Percentiles rank a stretch among this genome's conserved stretches.
Conservation (phyloP, 1,139 yeast species). For the Pichia sp. region DNA sequence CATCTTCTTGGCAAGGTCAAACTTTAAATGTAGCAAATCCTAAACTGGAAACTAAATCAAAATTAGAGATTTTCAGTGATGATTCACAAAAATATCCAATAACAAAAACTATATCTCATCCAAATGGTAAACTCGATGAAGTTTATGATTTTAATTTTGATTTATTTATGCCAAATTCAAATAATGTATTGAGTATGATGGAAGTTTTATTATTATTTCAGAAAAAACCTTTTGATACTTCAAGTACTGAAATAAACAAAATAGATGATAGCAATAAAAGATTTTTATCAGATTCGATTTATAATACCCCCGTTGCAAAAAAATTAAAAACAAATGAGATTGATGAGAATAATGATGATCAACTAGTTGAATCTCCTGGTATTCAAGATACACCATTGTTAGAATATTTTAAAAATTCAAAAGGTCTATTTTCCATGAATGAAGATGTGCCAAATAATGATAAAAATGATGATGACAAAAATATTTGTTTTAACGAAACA, state of each 20-base stretch:
- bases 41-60: conserved; percentile 20
- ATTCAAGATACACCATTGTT: conserved; percentile 13
- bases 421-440: conserved; percentile 10
- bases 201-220: conserved; percentile 14
- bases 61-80: conserved; percentile 23
- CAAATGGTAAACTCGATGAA: conserved; percentile 57
- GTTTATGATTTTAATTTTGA: conserved; percentile 56
- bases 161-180: conserved; percentile 42
- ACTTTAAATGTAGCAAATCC: conserved; percentile 29
- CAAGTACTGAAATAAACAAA: background rate
- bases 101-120: conserved; percentile 40
- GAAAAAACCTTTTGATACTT: background rate
- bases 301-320: conserved; percentile 11
- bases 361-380: background rate
- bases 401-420: conserved; percentile 12
- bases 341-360: background rate
- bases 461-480: background rate
- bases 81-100: conserved; percentile 22
- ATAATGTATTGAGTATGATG: conserved; percentile 15
- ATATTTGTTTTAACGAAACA: too few relatives aligned
- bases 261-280: background rate
- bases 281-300: background rate
- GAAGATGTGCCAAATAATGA: background rate
- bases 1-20: conserved; percentile 69
- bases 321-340: conserved; percentile 1